Percentiles rank a stretch among this genome's conserved stretches.
Evolutionary conservation across 768 basidiomycete species (phyloP).

Genomic region (Gautieria morchelliformis): DNA sequence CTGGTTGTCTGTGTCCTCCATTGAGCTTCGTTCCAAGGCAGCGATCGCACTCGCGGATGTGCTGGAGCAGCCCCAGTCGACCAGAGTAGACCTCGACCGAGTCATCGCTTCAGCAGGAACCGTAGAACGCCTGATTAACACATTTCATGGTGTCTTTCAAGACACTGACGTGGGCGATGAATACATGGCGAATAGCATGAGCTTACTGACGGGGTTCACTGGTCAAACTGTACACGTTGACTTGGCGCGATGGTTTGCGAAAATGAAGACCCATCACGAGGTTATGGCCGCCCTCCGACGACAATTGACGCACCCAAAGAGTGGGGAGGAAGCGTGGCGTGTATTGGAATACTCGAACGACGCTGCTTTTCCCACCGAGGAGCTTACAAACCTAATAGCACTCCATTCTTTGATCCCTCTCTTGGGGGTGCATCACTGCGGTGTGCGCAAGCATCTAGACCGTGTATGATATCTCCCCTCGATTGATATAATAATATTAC

Average conservation of each 20-base stretch:
- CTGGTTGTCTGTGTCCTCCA: not conserved
- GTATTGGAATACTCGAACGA: constrained; percentile 4
- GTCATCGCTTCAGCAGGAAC: not conserved
- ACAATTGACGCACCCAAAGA: not conserved
- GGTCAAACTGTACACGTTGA: constrained; percentile 2
- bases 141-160: not conserved
- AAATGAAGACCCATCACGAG: not conserved
- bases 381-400: not conserved
- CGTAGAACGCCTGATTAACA: not conserved
- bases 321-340: constrained; percentile 3
- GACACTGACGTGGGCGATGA: not conserved
- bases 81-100: not conserved
- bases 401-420: constrained; percentile 1
- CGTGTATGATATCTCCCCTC: not conserved
- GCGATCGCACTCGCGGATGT: not conserved
- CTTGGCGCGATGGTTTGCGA: not conserved
- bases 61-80: constrained; percentile 1
- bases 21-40: not conserved
- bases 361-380: constrained; percentile 3
- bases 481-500: not conserved
- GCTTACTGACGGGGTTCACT: not conserved
- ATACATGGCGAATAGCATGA: not conserved
- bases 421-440: constrained; percentile 1
- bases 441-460: not conserved
- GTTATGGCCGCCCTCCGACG: constrained; percentile 3